Conservation (phyloP, 2,329 filamentous ascomycete species). For the Paecilomyces niveus region DNA sequence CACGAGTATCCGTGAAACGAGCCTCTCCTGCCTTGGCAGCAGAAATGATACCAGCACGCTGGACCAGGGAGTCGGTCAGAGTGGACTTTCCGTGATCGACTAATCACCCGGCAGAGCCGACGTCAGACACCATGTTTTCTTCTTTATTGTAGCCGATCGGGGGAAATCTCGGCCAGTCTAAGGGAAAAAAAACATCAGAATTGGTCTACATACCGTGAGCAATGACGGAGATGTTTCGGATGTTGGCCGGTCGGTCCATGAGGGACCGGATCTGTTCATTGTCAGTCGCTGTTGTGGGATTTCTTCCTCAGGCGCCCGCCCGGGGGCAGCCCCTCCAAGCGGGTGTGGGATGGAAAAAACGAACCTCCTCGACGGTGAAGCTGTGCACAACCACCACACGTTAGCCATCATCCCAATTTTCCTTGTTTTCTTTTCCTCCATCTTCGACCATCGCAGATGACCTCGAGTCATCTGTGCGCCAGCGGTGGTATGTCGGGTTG, state of each 20-base stretch:
- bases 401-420: background rate
- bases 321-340: background rate
- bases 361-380: conserved; percentile 93
- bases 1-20: conserved; percentile 92
- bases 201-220: conserved; percentile 64
- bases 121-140: background rate
- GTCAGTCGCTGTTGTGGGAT: conserved; percentile 11
- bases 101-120: conserved; percentile 18
- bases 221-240: conserved; percentile 99
- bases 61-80: conserved; percentile 96
- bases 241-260: conserved; percentile 52
- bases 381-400: conserved; percentile 42
- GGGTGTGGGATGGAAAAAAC: conserved; percentile 21
- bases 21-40: conserved; percentile 93
- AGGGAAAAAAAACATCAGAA: conserved; percentile 2
- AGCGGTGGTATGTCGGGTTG: conserved; percentile 2
- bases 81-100: conserved; percentile 99
- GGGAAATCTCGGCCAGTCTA: background rate
- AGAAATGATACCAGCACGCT: conserved; percentile 99
- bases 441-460: no score
- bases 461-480: background rate
- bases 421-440: background rate
- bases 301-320: conserved; percentile 1
- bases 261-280: conserved; percentile 36
- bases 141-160: background rate